These are phyloP conservation scores for Collybia sp. DNA, from an alignment of 768 basidiomycete species.

Conservation along the genomic window DNA sequence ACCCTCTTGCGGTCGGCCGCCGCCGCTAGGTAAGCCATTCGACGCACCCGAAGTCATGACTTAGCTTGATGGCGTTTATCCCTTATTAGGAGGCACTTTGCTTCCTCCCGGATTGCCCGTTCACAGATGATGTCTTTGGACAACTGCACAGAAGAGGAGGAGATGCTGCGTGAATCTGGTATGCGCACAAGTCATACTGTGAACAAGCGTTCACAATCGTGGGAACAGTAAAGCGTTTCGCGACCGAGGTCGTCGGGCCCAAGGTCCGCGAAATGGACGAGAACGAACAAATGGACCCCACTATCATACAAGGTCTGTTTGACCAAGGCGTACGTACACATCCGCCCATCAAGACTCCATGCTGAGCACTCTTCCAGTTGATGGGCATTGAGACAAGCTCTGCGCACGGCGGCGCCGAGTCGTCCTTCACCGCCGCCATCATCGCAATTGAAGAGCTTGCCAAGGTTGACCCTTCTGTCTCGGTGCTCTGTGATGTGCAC, in stretches of 20 bases:
- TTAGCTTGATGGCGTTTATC: neutral
- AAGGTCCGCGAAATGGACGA: constrained; percentile 98
- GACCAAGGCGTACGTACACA: constrained; percentile 79
- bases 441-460: constrained; percentile 98
- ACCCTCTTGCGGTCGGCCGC: neutral
- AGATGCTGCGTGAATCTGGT: constrained; percentile 92
- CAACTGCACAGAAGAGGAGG: constrained; percentile 89
- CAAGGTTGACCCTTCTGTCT: constrained; percentile 93
- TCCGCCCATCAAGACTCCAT: neutral
- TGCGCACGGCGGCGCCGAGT: constrained; percentile 83
- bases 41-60: neutral
- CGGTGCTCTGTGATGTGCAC: constrained; percentile 96
- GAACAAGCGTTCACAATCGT: constrained; percentile 2
- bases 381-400: constrained; percentile 96
- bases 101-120: constrained; percentile 27
- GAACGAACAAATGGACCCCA: constrained; percentile 89
- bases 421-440: constrained; percentile 91
- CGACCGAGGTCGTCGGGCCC: constrained; percentile 83
- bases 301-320: constrained; percentile 82
- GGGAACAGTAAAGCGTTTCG: constrained; percentile 75
- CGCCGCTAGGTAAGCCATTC: constrained; percentile 4
- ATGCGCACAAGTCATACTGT: constrained; percentile 14
- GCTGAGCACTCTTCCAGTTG: constrained; percentile 43
- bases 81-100: constrained; percentile 24
- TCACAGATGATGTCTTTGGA: constrained; percentile 29